These are phyloP conservation scores for Dendrostoma leiphaemia DNA, from an alignment of 2,329 filamentous ascomycete species.

Conservation along the genomic window DNA sequence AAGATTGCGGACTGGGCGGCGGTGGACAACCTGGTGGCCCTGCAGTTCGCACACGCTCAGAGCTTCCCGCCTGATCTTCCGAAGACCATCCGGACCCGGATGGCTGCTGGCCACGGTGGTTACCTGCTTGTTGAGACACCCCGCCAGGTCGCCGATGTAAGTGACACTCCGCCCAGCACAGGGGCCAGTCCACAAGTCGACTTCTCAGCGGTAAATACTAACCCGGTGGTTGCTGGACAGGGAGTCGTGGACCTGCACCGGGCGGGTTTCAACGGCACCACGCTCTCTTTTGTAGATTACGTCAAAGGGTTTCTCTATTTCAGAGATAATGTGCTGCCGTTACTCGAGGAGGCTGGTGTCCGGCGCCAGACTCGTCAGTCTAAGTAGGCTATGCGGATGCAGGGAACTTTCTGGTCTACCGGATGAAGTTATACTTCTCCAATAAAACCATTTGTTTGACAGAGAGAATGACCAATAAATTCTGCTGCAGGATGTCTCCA, in stretches of 20 bases:
- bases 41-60: neutral
- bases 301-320: neutral
- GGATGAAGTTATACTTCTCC: too few relatives aligned
- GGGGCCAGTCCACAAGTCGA: neutral
- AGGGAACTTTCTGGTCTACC: too few relatives aligned
- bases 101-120: neutral
- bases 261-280: neutral
- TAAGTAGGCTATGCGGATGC: too few relatives aligned
- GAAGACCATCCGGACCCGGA: neutral
- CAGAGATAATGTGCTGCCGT: neutral
- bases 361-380: neutral
- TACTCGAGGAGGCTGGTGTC: neutral
- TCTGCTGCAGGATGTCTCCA: too few relatives aligned
- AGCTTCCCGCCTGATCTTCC: neutral
- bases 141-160: neutral
- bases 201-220: neutral
- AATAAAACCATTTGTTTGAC: too few relatives aligned
- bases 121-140: neutral
- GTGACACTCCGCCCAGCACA: neutral
- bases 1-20: neutral
- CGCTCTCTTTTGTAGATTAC: neutral
- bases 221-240: neutral
- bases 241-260: neutral
- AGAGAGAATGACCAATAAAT: too few relatives aligned
- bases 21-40: neutral